phyloP scores from a whole-genome alignment of 2,329 filamentous ascomycete species.

The Hirsutella thompsonii region DNA sequence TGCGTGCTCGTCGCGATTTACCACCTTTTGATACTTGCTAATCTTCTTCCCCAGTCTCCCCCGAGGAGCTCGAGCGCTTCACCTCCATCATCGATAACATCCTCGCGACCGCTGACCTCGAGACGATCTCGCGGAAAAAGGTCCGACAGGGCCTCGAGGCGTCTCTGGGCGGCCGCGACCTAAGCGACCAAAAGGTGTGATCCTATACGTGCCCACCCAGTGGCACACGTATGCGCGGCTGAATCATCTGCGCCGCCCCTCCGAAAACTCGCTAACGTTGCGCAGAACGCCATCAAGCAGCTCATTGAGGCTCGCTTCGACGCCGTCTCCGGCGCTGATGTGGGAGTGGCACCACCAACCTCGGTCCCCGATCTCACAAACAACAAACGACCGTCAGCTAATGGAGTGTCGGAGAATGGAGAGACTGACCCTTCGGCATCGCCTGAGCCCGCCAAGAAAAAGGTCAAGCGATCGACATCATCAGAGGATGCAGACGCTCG shows the following conservation, averaged over 20 bases:
- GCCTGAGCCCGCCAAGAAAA: conserved; percentile 42
- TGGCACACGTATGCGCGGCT: neutral
- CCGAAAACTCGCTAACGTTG: neutral
- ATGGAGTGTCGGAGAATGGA: conserved; percentile 21
- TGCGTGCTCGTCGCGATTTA: neutral
- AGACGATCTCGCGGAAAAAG: conserved; percentile 52
- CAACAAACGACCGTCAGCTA: conserved; percentile 21
- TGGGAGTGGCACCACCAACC: conserved; percentile 29
- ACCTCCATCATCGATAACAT: conserved; percentile 48
- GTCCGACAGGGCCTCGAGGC: conserved; percentile 43
- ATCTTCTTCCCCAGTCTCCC: conserved; percentile 26
- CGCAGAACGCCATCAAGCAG: conserved; percentile 53
- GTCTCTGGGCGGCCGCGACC: conserved; percentile 41
- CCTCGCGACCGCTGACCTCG: conserved; percentile 42
- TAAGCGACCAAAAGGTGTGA: conserved; percentile 44
- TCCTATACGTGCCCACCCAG: neutral
- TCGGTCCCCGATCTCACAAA: conserved; percentile 17
- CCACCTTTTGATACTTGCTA: neutral
- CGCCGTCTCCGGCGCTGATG: conserved; percentile 41
- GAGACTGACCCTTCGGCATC: conserved; percentile 35
- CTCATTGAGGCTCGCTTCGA: conserved; percentile 67
- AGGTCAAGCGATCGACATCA: conserved; percentile 50
- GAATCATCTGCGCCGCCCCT: neutral
- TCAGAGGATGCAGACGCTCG: conserved; percentile 70
- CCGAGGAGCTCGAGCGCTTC: conserved; percentile 37